Percentiles rank a stretch among this genome's conserved stretches.
These are phyloP conservation scores for Trebouxia sp. DNA, from an alignment of 139 green algal genomes.

Conservation along the genomic window DNA sequence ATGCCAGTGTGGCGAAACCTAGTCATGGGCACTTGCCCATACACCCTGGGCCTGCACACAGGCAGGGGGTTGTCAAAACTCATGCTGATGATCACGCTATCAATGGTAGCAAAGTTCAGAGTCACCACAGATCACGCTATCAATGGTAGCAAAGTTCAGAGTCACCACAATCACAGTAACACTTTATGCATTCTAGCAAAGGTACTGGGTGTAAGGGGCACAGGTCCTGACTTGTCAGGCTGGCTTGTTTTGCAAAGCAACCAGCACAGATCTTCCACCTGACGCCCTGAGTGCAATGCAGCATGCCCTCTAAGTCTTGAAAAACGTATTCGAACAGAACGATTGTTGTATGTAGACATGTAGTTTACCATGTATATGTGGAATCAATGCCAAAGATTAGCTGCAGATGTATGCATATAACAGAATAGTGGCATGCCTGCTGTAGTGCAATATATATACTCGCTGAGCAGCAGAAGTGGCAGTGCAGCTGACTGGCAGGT, in stretches of 20 bases:
- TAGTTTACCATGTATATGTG: too few species aligned
- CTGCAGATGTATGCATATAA: background rate
- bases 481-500: background rate
- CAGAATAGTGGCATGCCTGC: background rate
- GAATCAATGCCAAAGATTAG: too few species aligned
- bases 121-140: background rate
- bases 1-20: slow-evolving; percentile 29
- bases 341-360: too few species aligned
- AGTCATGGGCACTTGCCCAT: background rate
- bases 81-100: background rate
- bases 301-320: too few species aligned
- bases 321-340: too few species aligned
- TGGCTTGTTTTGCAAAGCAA: background rate
- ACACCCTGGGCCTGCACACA: slow-evolving; percentile 21
- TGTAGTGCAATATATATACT: background rate
- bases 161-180: background rate
- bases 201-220: too few species aligned
- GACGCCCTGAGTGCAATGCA: too few species aligned
- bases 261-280: too few species aligned
- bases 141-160: background rate
- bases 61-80: background rate
- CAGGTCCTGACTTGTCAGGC: too few species aligned
- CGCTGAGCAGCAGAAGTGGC: background rate
- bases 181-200: background rate
- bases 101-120: background rate